Percentiles rank a stretch among this genome's conserved stretches.
phyloP scores from a whole-genome alignment of 768 basidiomycete genomes.

The Neoboletus subvelutipes region DNA sequence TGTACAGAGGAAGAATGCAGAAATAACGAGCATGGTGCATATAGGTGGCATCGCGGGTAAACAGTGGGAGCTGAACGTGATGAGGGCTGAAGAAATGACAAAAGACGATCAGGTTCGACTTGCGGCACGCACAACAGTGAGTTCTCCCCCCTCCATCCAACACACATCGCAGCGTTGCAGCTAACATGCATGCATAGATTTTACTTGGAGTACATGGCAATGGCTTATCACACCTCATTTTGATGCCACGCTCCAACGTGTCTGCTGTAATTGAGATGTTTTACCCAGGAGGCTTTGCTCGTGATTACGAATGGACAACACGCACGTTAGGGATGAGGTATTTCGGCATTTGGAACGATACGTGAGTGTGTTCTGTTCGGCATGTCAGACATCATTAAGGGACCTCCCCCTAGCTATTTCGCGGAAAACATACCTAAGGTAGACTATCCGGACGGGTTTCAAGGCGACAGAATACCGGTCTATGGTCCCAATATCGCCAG shows the following conservation, averaged over 20 bases:
- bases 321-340: slow-evolving; percentile 71
- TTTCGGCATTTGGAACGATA: slow-evolving; percentile 81
- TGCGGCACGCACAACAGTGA: slow-evolving; percentile 67
- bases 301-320: slow-evolving; percentile 85
- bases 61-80: slow-evolving; percentile 59
- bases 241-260: slow-evolving; percentile 74
- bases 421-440: slow-evolving; percentile 46
- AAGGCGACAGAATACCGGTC: slow-evolving; percentile 74
- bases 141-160: slow-evolving; percentile 20
- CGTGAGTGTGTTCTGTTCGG: slow-evolving; percentile 39
- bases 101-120: slow-evolving; percentile 75
- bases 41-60: slow-evolving; percentile 12
- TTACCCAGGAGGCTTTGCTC: slow-evolving; percentile 76
- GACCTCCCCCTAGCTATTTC: slow-evolving; percentile 15
- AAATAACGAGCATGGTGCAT: slow-evolving; percentile 4
- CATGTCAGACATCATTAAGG: background rate
- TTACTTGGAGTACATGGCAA: slow-evolving; percentile 77
- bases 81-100: slow-evolving; percentile 62
- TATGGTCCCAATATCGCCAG: slow-evolving; percentile 61
- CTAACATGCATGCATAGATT: slow-evolving; percentile 41
- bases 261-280: slow-evolving; percentile 87
- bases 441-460: slow-evolving; percentile 83
- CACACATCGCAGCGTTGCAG: background rate
- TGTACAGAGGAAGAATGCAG: slow-evolving; percentile 37
- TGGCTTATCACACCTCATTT: slow-evolving; percentile 80